Conservation (phyloP, 495 filamentous ascomycete genomes). For the Trypethelium eluteriae region DNA sequence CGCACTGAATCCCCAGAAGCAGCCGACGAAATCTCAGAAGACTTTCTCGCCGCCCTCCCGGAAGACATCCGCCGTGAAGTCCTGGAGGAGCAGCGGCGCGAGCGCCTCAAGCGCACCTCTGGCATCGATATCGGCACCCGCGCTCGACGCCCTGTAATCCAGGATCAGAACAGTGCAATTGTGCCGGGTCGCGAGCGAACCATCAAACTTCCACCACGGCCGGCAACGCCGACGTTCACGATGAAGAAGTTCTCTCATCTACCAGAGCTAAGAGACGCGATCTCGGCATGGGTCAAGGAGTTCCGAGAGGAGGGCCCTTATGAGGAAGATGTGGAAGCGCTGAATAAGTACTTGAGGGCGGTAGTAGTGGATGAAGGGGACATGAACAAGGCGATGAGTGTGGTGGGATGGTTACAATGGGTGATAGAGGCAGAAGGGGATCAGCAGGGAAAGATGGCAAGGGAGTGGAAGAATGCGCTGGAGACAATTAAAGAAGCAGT, state of each 20-base stretch:
- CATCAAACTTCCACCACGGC: conserved; percentile 45
- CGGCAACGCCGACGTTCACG: conserved; percentile 57
- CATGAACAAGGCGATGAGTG: conserved; percentile 61
- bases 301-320: conserved; percentile 66
- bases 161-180: conserved; percentile 19
- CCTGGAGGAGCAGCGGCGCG: conserved; percentile 59
- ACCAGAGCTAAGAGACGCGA: conserved; percentile 52
- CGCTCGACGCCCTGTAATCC: neutral
- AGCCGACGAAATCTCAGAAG: conserved; percentile 49
- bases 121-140: conserved; percentile 30
- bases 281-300: conserved; percentile 59
- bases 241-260: conserved; percentile 48
- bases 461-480: conserved; percentile 50
- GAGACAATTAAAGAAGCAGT: conserved; percentile 49
- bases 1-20: conserved; percentile 24
- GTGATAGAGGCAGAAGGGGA: conserved; percentile 50
- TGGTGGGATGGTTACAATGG: conserved; percentile 66
- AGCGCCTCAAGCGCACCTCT: conserved; percentile 43
- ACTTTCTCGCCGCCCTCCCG: conserved; percentile 73
- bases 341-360: conserved; percentile 57
- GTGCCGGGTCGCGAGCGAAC: conserved; percentile 30
- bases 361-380: conserved; percentile 68
- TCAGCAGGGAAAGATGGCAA: conserved; percentile 28
- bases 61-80: conserved; percentile 73
- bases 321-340: conserved; percentile 61